phyloP scores from a whole-genome alignment of 257 asterid species.

The Lycium barbarum region DNA sequence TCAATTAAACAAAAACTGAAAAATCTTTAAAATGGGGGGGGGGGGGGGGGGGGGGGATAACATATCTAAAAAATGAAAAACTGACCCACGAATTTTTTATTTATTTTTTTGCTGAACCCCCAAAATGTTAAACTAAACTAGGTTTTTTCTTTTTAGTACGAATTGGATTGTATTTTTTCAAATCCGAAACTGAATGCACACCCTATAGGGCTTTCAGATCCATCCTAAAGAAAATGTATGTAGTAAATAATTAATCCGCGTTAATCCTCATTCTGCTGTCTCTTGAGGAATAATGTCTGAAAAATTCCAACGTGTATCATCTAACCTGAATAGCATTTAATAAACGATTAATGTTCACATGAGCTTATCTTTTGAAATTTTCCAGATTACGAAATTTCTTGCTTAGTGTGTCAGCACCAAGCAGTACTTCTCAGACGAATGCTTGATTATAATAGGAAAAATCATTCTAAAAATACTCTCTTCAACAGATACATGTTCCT shows the following conservation, averaged over 20 bases:
- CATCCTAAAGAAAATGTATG: neutral
- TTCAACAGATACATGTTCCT: neutral
- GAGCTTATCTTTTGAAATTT: neutral
- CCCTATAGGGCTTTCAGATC: neutral
- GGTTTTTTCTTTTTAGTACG: too few species aligned
- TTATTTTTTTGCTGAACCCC: too few species aligned
- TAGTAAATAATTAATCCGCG: neutral
- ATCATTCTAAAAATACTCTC: too few species aligned
- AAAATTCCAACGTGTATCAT: neutral
- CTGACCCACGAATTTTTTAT: too few species aligned
- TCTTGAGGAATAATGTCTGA: neutral
- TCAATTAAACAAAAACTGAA: neutral
- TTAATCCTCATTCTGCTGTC: neutral
- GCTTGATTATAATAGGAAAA: neutral
- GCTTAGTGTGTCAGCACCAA: neutral
- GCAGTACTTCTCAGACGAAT: neutral
- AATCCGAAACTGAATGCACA: neutral
- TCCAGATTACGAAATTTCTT: neutral
- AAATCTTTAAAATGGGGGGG: neutral
- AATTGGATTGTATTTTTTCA: too few species aligned
- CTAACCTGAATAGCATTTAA: neutral
- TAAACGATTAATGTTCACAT: neutral
- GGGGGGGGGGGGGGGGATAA: too few species aligned
- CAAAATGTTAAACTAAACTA: too few species aligned
- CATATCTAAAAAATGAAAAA: too few species aligned